Evolutionary conservation across 177 flowering plant species (phyloP), one percentile per base, ranked within the genome.

Genomic region (Telopea speciosissima): DNA sequence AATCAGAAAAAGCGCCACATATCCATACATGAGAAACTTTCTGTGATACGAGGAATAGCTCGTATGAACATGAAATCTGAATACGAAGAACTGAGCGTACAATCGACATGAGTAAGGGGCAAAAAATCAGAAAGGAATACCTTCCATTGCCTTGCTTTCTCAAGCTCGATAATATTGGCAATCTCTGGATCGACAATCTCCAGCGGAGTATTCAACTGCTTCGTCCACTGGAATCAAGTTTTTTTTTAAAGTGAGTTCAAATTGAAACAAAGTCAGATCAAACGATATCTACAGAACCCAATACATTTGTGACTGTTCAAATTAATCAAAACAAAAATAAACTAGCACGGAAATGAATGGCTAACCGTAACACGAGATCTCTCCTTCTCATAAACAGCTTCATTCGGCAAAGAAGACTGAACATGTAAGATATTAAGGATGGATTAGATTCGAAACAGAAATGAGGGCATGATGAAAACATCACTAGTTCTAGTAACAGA

Each of bases 111-210:
- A n/a, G n/a, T n/a, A n/a, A n/a, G n/a, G n/a, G n/a, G n/a, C n/a
- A n/a, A n/a, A n/a, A n/a, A n/a, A n/a, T n/a, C n/a, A n/a, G n/a
- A 69, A 31, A 62, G 6, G 9, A 36, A n/a, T 62, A 96, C 99
- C 97, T 96, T 96, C 98, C 99, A 96, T 84, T 96, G 99, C 58
- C 98, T 83, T 0, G 99, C 91, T 76, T 96, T 96, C 78, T 96
- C 99, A 36, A 70, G 98, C 86, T 96, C 99, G 68, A 96, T 93
- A 63, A 96, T 96, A 78, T 96, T 85, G 23, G 97, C 89, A 72
- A 96, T 88, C 79, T 90, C 98, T 1, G 98, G 99, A 78, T 96
- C 99, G 13, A 93, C 88, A 0, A 31, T 92, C 75, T 86, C 91
- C 2, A 96, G 85, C 0, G 99, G 86, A 58, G 89, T 88, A 80